phyloP scores from a whole-genome alignment of 2,329 filamentous ascomycete genomes.

The Verticillium albo-atrum region DNA sequence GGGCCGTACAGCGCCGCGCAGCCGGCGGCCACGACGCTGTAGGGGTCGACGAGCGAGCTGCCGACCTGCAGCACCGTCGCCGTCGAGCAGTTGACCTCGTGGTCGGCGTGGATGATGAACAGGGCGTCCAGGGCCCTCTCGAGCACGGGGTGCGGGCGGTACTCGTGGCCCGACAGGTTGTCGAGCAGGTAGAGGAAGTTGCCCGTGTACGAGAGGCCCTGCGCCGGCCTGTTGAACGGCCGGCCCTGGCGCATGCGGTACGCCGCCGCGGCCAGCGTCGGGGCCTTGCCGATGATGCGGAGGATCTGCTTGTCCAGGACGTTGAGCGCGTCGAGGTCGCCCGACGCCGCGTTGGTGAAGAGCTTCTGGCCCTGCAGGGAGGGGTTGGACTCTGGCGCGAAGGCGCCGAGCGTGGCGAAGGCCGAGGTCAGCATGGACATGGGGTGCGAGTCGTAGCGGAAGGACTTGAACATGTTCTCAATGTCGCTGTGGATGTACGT shows the following conservation, averaged over 20 bases:
- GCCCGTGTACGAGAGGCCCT: conserved; percentile 45
- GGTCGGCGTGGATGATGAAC: conserved; percentile 53
- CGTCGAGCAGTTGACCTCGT: conserved; percentile 55
- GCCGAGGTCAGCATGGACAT: conserved; percentile 48
- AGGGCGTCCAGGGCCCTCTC: conserved; percentile 47
- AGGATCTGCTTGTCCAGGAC: conserved; percentile 48
- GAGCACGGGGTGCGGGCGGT: conserved; percentile 43
- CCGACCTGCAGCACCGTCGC: conserved; percentile 53
- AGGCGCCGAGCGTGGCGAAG: conserved; percentile 44
- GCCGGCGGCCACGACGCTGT: conserved; percentile 45
- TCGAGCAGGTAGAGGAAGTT: conserved; percentile 53
- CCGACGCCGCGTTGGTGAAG: conserved; percentile 39
- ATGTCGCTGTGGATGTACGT: conserved; percentile 45
- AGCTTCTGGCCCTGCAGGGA: conserved; percentile 45
- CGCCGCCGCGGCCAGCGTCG: conserved; percentile 43
- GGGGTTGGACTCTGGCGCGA: conserved; percentile 45
- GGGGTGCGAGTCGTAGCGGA: conserved; percentile 47
- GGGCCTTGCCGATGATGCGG: conserved; percentile 46
- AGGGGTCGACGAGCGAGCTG: conserved; percentile 51
- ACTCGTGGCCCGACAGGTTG: conserved; percentile 40
- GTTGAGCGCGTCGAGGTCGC: conserved; percentile 33
- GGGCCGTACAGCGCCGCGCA: conserved; percentile 52
- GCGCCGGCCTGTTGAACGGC: conserved; percentile 43
- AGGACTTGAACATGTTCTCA: conserved; percentile 45
- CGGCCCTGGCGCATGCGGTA: conserved; percentile 50